Conservation (phyloP, 2,329 filamentous ascomycete species). For the Pseudofabraea citricarpa region DNA sequence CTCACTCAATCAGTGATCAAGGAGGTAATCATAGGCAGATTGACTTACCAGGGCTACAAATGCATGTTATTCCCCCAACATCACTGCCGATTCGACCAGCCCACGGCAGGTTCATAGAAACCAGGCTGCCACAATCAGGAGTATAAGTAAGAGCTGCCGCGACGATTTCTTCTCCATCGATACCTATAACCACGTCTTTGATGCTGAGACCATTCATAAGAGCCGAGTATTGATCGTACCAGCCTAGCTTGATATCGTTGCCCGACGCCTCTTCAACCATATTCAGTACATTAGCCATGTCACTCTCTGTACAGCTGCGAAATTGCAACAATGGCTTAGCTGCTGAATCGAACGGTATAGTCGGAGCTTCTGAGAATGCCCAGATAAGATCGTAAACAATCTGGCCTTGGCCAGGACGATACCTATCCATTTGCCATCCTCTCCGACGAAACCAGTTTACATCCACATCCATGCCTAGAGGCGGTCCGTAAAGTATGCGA, state of each 20-base stretch:
- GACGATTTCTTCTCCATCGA: constrained; percentile 43
- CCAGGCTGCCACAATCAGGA: constrained; percentile 39
- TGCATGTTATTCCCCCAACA: constrained; percentile 55
- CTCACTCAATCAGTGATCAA: neutral
- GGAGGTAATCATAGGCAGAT: neutral
- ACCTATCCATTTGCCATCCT: constrained; percentile 46
- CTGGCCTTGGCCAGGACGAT: constrained; percentile 41
- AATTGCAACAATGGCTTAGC: constrained; percentile 38
- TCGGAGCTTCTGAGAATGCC: constrained; percentile 38
- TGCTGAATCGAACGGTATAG: constrained; percentile 32
- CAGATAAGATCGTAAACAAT: constrained; percentile 47
- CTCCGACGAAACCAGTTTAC: constrained; percentile 49
- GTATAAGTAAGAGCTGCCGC: constrained; percentile 51
- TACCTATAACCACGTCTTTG: constrained; percentile 48
- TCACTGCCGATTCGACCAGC: constrained; percentile 42
- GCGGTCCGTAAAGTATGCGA: constrained; percentile 50
- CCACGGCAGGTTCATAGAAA: constrained; percentile 51
- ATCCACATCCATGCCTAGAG: constrained; percentile 30
- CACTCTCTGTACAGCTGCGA: constrained; percentile 24
- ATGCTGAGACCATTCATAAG: constrained; percentile 43
- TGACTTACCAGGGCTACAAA: constrained; percentile 50
- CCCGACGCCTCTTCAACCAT: constrained; percentile 45
- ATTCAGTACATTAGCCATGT: constrained; percentile 42
- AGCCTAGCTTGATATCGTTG: constrained; percentile 45
- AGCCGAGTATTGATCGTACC: constrained; percentile 55